These are phyloP conservation scores for Omphalea diandra DNA, from an alignment of 441 rosid genomes.

Conservation along the genomic window DNA sequence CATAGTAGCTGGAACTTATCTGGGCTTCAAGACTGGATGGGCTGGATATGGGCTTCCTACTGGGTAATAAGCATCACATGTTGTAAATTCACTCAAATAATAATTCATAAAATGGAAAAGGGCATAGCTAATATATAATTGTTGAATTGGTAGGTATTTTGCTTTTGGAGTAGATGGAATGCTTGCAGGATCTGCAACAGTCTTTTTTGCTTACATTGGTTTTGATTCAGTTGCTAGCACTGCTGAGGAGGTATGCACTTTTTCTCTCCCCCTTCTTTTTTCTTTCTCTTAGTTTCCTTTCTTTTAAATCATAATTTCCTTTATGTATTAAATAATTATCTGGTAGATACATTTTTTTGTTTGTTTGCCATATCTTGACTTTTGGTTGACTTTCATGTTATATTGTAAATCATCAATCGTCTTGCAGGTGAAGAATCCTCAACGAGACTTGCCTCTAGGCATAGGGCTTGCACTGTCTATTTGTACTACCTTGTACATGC, in stretches of 20 bases:
- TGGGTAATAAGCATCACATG: slow-evolving; percentile 50
- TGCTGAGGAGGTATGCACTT: slow-evolving; percentile 77
- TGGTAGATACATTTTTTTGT: background rate
- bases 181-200: slow-evolving; percentile 97
- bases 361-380: slow-evolving; percentile 3
- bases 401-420: slow-evolving; percentile 15
- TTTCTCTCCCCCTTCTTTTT: background rate
- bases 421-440: slow-evolving; percentile 91
- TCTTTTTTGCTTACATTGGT: slow-evolving; percentile 94
- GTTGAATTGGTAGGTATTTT: slow-evolving; percentile 50
- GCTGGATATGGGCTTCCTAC: slow-evolving; percentile 84
- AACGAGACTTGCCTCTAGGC: slow-evolving; percentile 92
- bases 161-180: slow-evolving; percentile 93
- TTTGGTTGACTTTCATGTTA: slow-evolving; percentile 14
- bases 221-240: slow-evolving; percentile 98
- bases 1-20: slow-evolving; percentile 77
- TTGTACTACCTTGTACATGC: slow-evolving; percentile 88
- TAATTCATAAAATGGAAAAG: slow-evolving; percentile 9
- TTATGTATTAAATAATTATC: background rate
- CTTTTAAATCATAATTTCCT: background rate
- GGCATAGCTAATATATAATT: slow-evolving; percentile 15
- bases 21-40: slow-evolving; percentile 95
- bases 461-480: slow-evolving; percentile 78
- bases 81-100: slow-evolving; percentile 10
- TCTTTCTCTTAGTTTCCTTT: background rate